Base-by-base conservation (phyloP, 805 yeast genomes). In the Pichia phayaonensis region DNA sequence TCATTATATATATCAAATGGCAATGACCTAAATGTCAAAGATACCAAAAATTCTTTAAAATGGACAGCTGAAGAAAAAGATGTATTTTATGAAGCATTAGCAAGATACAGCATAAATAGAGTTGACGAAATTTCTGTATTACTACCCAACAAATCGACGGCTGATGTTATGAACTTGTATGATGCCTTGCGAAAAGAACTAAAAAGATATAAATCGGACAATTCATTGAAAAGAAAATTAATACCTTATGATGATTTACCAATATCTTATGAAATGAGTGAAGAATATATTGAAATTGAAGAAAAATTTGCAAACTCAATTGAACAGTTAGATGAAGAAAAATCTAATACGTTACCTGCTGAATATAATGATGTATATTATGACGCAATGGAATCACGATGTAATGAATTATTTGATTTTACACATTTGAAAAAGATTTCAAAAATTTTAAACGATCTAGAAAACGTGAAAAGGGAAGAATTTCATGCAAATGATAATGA, bases 1-100 rank as follows among this genome's bases (percentile, higher is more conserved):
- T 18, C 49, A 16, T 20, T 41, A 6, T 42, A 43, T 36, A 40
- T 47, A 16, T 20, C 23, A 18, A 27, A 31, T 22, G 54, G 38
- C 44, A 36, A 40, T 40, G 52, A 20, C 43, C 42, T 18, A 61
- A 65, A 18, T 58, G 54, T 20, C 77, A 79, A 0, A 58, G 68
- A 7, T 45, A 8, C 24, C 8, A 13, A 45, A 10, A 18, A 21
- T 11, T 24, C 45, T 23, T n/a, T 41, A 2, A 41, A 54, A 20
- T 81, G 86, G 86, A 59, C 71, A 1, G 50, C 59, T 0, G 48
- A 51, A 1, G 86, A 82, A 49, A 81, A 81, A 55, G 76, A 75
- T 21, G 40, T 49, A 15, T 82, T 82, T 60, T 82, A 80, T 60
- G 66, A 68, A 21, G 67, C 72, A 22, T 59, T 82, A 31, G 72